Percentiles rank a stretch among this genome's conserved stretches.
These are phyloP conservation scores for Gnaphalium uliginosum DNA, from an alignment of 129 eudicot species.

Conservation along the genomic window DNA sequence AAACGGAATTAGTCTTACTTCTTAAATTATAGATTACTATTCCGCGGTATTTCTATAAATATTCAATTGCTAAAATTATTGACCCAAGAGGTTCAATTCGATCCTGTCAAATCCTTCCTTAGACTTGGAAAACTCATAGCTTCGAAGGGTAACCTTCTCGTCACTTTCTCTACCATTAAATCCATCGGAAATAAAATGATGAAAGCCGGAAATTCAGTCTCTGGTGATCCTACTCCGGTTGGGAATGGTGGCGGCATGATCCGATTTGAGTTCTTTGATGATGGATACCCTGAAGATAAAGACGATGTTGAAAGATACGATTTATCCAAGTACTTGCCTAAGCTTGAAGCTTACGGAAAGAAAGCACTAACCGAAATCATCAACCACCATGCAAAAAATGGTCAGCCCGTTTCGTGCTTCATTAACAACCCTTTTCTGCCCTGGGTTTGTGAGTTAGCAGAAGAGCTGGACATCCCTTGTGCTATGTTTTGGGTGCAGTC, in stretches of 20 bases:
- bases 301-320: slow-evolving; percentile 33
- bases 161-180: slow-evolving; percentile 18
- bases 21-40: too few species aligned
- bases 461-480: slow-evolving; percentile 47
- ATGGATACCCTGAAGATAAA: slow-evolving; percentile 36
- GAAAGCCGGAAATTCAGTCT: neutral
- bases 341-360: slow-evolving; percentile 53
- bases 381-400: slow-evolving; percentile 33
- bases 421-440: slow-evolving; percentile 71
- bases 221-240: slow-evolving; percentile 19
- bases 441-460: slow-evolving; percentile 72
- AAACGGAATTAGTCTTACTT: too few species aligned
- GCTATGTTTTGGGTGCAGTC: slow-evolving; percentile 89
- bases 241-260: slow-evolving; percentile 20
- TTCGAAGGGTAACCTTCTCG: slow-evolving; percentile 31
- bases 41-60: too few species aligned
- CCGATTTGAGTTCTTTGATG: slow-evolving; percentile 26
- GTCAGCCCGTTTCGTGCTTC: slow-evolving; percentile 61
- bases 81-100: too few species aligned
- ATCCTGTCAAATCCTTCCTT: slow-evolving; percentile 18
- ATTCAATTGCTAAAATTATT: too few species aligned
- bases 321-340: slow-evolving; percentile 32
- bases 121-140: slow-evolving; percentile 29
- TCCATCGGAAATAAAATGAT: slow-evolving; percentile 3
- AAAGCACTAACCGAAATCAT: slow-evolving; percentile 34